Base-by-base conservation (phyloP, 306 rosid species). In the Leucaena leucocephala region DNA sequence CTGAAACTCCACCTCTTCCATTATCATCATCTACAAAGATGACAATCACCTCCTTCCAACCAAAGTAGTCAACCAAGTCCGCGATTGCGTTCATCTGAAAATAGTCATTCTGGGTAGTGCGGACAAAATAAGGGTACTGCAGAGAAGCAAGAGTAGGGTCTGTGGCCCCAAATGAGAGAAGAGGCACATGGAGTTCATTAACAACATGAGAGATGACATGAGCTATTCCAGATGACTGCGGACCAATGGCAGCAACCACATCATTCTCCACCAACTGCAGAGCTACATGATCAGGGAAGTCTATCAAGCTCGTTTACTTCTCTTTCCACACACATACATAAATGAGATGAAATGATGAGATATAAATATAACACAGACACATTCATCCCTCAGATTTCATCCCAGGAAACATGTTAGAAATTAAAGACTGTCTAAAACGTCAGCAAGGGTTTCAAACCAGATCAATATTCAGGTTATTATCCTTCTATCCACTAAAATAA, bases 81-180 rank as follows among this genome's bases (percentile, higher is more conserved):
- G 98, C 91, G 64, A 94, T 40, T 55, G 94, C 98, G 66, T 78
- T 46, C 98, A 90, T 90, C 80, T 89, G 94, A 76, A 85, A 88
- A 75, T 86, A 82, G 86, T 91, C 98, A 76, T 73, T 94, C 65
- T 89, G 98, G 3, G 92, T 90, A 39, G 98, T 89, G 59, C 97
- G 92, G 48, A 94, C 54, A 21, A 91, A 91, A 80, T 82, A 94
- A 0, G 92, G 91, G 84, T 89, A 94, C 76, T 94, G 94, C 66
- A 87, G 85, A 14, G 98, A 77, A 50, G 96, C 78, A 40, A 94
- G 92, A 61, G 92, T 84, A 11, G 97, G 97, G 42, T 94, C 94
- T 12, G 98, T 94, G 13, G 98, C 92, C 65, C 83, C 97, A 76
- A 91, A 94, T 52, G 98, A 94, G 21, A 94, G 75, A 77, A 94